Conservation (phyloP, 2,329 filamentous ascomycete genomes). For the Venturia carpophila region DNA sequence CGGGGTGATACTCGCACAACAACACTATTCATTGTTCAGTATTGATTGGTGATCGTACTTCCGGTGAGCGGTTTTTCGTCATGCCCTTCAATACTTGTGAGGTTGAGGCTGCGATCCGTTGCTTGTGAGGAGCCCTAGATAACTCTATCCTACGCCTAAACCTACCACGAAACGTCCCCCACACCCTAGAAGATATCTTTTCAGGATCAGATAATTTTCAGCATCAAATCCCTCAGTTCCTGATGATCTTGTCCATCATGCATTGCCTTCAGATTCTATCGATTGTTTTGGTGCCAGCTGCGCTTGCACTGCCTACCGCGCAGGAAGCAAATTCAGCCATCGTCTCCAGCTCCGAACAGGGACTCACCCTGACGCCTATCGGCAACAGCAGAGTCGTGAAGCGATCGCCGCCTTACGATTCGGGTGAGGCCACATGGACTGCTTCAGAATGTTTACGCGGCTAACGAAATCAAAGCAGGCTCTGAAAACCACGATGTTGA, state of each 20-base stretch:
- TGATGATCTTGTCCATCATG: background rate
- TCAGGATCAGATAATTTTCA: background rate
- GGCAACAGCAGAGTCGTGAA: background rate
- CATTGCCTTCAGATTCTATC: background rate
- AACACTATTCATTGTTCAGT: background rate
- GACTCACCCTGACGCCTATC: background rate
- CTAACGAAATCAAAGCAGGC: background rate
- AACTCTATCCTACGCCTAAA: background rate
- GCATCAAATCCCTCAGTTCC: background rate
- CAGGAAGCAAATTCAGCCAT: background rate
- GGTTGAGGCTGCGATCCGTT: background rate
- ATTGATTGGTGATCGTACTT: background rate
- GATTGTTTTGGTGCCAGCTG: background rate
- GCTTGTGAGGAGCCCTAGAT: constrained; percentile 1
- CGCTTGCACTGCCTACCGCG: background rate
- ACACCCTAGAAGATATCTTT: background rate
- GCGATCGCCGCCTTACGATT: background rate
- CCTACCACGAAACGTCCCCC: background rate
- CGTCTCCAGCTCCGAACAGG: background rate
- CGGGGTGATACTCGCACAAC: background rate
- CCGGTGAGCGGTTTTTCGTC: background rate
- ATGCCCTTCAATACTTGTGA: constrained; percentile 8
- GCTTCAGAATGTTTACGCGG: background rate
- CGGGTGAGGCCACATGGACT: background rate
- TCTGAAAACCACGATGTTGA: background rate